Conservation (phyloP, 805 yeast species). For the Saitoella complicata region DNA sequence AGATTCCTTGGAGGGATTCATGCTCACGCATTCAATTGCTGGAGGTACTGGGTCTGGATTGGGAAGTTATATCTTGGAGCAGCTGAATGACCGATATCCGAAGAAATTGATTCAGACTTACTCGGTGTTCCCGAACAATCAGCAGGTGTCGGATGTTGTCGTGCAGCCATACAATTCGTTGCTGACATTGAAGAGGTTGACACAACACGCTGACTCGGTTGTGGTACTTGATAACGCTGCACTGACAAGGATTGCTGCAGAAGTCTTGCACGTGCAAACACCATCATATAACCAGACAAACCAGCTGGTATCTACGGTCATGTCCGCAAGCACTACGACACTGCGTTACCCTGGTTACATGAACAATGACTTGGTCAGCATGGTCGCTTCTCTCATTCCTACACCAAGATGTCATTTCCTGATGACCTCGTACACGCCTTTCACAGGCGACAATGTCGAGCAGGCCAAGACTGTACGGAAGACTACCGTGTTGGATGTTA, state of each 20-base stretch:
- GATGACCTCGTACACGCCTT: constrained; percentile 62
- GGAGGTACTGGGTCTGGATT: constrained; percentile 98
- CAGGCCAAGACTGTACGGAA: constrained; percentile 45
- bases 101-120: constrained; percentile 74
- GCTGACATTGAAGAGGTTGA: constrained; percentile 62
- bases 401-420: constrained; percentile 69
- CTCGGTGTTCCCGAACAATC: constrained; percentile 67
- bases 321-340: constrained; percentile 75
- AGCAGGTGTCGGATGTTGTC: constrained; percentile 84
- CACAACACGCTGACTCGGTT: constrained; percentile 72
- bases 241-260: constrained; percentile 51
- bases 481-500: constrained; percentile 69
- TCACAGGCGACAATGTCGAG: constrained; percentile 47
- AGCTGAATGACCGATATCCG: constrained; percentile 61
- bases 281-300: constrained; percentile 69
- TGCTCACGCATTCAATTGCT: constrained; percentile 82
- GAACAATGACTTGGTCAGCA: constrained; percentile 70
- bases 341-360: constrained; percentile 82
- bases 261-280: constrained; percentile 36
- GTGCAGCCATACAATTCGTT: constrained; percentile 93
- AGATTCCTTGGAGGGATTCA: constrained; percentile 81
- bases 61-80: constrained; percentile 68
- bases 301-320: constrained; percentile 67
- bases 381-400: constrained; percentile 69
- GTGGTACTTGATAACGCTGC: constrained; percentile 89